phyloP scores from a whole-genome alignment of 352 stramenopile species.

The Pilasporangium apinafurcum region DNA sequence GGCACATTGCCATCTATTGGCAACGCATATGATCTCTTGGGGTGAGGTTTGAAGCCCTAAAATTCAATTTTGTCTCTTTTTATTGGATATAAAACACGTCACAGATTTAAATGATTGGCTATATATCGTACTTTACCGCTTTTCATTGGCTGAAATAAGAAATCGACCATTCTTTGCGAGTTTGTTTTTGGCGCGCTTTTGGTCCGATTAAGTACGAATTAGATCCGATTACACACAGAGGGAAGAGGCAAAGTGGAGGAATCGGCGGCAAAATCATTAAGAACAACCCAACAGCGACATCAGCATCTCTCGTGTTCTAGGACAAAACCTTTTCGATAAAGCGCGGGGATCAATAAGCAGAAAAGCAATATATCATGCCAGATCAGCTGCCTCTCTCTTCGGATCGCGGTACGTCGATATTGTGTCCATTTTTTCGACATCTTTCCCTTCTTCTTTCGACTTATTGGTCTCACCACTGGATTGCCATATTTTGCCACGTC shows the following conservation, averaged over 20 bases:
- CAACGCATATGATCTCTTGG: no score
- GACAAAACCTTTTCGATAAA: no score
- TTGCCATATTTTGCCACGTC: no score
- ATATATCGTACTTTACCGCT: neutral
- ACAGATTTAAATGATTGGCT: neutral
- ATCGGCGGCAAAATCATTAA: no score
- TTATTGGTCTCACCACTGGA: no score
- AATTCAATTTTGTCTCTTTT: neutral
- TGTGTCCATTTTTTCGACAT: no score
- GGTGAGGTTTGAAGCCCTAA: no score
- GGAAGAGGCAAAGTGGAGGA: constrained; percentile 5
- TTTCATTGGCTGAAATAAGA: neutral
- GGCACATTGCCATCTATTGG: no score
- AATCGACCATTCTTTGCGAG: constrained; percentile 10
- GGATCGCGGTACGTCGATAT: no score
- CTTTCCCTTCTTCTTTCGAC: constrained; percentile 4
- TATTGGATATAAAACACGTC: neutral
- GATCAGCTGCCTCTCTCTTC: neutral
- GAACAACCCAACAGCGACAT: no score
- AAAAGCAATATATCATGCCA: neutral
- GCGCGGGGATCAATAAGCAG: neutral
- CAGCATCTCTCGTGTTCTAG: no score
- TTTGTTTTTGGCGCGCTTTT: constrained; percentile 25
- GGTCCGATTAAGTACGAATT: constrained; percentile 17
- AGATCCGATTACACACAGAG: neutral